A percentile compares a stretch with the other conserved stretches of the same genome.
phyloP scores from a whole-genome alignment of 306 rosid species.

The Quercus alba region DNA sequence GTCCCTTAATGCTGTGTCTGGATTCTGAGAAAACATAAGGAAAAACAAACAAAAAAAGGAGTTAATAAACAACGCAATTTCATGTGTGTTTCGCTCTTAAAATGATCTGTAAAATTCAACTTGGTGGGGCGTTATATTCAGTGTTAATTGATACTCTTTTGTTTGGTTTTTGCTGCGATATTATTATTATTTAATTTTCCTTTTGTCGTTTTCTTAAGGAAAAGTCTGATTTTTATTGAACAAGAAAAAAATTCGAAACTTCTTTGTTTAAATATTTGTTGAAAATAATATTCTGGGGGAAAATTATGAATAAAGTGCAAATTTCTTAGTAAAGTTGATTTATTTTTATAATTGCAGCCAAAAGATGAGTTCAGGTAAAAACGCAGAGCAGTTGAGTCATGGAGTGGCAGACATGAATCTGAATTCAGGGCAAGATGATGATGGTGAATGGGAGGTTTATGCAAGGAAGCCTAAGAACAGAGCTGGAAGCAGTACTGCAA shows the following conservation, averaged over 20 bases:
- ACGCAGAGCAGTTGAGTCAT: constrained; percentile 44
- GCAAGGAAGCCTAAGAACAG: constrained; percentile 60
- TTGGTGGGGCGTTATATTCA: neutral
- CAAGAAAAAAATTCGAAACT: neutral
- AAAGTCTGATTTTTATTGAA: neutral
- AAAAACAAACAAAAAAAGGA: neutral
- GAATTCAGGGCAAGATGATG: constrained; percentile 41
- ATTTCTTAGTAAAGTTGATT: no score
- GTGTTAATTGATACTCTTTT: neutral
- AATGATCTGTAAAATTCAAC: neutral
- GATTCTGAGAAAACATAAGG: neutral
- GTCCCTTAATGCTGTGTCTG: neutral
- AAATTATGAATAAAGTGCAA: neutral
- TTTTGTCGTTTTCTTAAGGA: neutral
- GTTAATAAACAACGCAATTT: neutral
- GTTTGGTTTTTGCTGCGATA: neutral
- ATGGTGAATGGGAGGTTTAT: constrained; percentile 74
- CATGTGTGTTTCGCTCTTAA: neutral
- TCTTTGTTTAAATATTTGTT: neutral
- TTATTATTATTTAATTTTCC: no score
- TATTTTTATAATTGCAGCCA: neutral
- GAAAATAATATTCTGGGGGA: neutral
- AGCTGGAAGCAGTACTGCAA: constrained; percentile 60
- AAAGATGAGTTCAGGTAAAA: constrained; percentile 48
- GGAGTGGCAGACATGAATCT: constrained; percentile 44